Base-by-base conservation (phyloP, 768 basidiomycete genomes). In the Lactarius sp. region DNA sequence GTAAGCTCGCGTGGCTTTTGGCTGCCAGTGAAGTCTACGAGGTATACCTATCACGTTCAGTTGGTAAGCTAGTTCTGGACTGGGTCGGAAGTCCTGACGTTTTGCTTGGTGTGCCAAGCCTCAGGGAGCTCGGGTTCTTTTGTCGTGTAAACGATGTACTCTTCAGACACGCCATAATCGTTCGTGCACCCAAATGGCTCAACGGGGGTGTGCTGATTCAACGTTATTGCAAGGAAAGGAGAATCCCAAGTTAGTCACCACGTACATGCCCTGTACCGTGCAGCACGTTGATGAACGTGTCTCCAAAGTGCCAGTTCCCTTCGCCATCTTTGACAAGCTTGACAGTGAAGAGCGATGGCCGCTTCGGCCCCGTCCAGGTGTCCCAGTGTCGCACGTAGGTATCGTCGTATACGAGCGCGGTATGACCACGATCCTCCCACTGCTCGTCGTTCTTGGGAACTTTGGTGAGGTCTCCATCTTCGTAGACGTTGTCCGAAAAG, bases 51-150 rank as follows among this genome's bases (percentile, higher is more conserved):
- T 51, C 27, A 59, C 12, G 27, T 60, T 47, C 52, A 66, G 41
- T 22, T 27, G 59, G 53, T 41, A 36, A 33, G 51, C 20, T 6
- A 44, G 20, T 51, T 5, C 60, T n/a, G 8, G 34, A 33, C 5
- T 41, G 16, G 31, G 46, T 4, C n/a, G 12, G 51, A 36, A 36
- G 36, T 46, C 37, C 70, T 47, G 46, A 95, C 88, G 69, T 95
- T 87, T 71, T 93, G 89, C 69, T 91, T 92, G 2, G 96, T 98
- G 74, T 98, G 94, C 80, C 80, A 85, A 0, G 94, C 89, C 49
- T 83, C 80, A 13, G 85, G 84, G 18, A 95, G 80, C 59, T 80
- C 70, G 1, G 92, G 88, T 69, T 96, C 91, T 71, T 95, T 94
- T 57, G 93, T 80, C 6, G 92, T 92, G 71, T 96, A 90, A 41